Evolutionary conservation across 2,329 filamentous ascomycete genomes (phyloP).

Genomic region (Colletotrichum costaricense): DNA sequence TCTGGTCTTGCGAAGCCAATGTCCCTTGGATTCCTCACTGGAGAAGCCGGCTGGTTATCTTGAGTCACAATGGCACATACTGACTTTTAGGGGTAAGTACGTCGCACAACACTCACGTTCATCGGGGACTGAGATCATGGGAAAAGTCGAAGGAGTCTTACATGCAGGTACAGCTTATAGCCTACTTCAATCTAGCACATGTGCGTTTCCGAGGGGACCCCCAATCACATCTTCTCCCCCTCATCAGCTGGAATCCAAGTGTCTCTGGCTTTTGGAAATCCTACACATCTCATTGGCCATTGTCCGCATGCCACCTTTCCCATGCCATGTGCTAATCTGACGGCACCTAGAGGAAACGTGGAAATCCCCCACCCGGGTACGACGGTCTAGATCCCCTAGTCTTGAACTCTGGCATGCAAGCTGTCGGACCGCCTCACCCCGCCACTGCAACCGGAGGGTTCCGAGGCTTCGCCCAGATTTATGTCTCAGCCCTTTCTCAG

Average conservation of each 20-base stretch:
- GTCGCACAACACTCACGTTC: background rate
- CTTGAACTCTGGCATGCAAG: background rate
- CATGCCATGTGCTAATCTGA: background rate
- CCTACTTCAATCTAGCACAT: background rate
- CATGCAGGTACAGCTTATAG: background rate
- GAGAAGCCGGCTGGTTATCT: too few relatives aligned
- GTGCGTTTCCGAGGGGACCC: background rate
- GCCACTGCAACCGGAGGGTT: background rate
- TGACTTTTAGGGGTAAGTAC: background rate
- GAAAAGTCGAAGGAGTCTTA: background rate
- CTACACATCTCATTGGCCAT: background rate
- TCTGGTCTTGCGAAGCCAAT: background rate
- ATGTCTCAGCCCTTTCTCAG: background rate
- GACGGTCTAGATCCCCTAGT: background rate
- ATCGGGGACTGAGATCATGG: background rate
- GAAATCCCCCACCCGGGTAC: background rate
- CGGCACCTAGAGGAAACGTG: background rate
- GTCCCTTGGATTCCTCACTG: too few relatives aligned
- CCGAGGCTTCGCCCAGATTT: too few relatives aligned
- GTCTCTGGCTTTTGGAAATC: background rate
- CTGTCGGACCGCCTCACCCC: background rate
- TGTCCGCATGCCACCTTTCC: background rate
- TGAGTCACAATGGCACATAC: background rate
- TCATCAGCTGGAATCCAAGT: background rate
- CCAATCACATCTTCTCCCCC: background rate